Evolutionary conservation across 176 grass and related monocot species (phyloP).

Genomic region (Lolium rigidum): DNA sequence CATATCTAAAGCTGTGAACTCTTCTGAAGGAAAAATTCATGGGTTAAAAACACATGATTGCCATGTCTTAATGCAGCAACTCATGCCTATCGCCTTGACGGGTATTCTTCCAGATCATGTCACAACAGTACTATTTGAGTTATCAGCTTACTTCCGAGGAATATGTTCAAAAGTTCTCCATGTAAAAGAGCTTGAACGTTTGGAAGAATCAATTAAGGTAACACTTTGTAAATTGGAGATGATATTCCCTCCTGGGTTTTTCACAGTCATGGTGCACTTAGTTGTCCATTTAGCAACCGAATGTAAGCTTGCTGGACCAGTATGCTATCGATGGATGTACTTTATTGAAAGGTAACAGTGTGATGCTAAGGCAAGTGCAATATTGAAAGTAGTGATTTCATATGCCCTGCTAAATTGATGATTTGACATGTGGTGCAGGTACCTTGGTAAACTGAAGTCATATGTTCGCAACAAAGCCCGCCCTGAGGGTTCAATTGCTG

Average conservation of each 20-base stretch:
- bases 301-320: background rate
- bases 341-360: constrained; percentile 20
- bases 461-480: constrained; percentile 31
- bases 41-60: constrained; percentile 22
- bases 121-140: background rate
- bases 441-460: constrained; percentile 30
- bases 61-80: constrained; percentile 18
- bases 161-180: constrained; percentile 42
- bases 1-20: constrained; percentile 9
- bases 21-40: background rate
- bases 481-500: constrained; percentile 6
- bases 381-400: background rate
- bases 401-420: background rate
- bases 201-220: constrained; percentile 24
- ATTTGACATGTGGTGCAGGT: background rate
- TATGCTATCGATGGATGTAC: constrained; percentile 5
- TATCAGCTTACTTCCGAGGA: constrained; percentile 23
- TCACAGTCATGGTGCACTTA: constrained; percentile 36
- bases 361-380: background rate
- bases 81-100: constrained; percentile 14
- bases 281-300: constrained; percentile 11
- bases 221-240: background rate
- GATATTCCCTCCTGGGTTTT: background rate
- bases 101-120: constrained; percentile 16
- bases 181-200: constrained; percentile 13